Evolutionary conservation across 768 basidiomycete genomes (phyloP).

Genomic region (Lepiota subincarnata): DNA sequence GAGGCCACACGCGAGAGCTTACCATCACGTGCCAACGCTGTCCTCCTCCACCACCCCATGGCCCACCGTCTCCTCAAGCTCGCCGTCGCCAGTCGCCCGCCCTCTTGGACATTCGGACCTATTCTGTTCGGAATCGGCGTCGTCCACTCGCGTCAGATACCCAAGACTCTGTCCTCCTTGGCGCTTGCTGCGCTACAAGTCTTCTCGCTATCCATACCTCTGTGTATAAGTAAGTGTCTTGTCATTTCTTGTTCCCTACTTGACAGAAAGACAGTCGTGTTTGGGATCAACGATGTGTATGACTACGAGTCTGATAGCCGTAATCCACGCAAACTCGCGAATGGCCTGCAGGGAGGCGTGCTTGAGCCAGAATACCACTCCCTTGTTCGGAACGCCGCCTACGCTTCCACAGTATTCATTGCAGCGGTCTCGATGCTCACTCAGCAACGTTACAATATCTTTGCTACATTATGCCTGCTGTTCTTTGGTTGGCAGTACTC

Average conservation of each 20-base stretch:
- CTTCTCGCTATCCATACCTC: slow-evolving; percentile 9
- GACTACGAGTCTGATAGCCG: slow-evolving; percentile 16
- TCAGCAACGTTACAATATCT: slow-evolving; percentile 8
- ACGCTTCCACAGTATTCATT: slow-evolving; percentile 13
- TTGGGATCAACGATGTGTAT: slow-evolving; percentile 17
- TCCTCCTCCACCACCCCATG: neutral
- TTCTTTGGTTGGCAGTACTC: slow-evolving; percentile 16
- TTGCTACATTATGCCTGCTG: slow-evolving; percentile 8
- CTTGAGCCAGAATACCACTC: slow-evolving; percentile 11
- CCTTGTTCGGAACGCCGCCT: slow-evolving; percentile 12
- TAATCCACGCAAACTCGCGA: slow-evolving; percentile 14
- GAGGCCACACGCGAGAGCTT: too few relatives aligned
- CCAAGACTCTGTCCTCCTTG: neutral
- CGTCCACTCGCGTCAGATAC: slow-evolving; percentile 9
- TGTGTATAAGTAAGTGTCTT: slow-evolving; percentile 7
- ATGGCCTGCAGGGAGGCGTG: slow-evolving; percentile 13
- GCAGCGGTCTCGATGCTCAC: slow-evolving; percentile 7
- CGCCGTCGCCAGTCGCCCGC: slow-evolving; percentile 9
- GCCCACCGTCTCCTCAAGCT: neutral
- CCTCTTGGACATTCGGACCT: slow-evolving; percentile 13
- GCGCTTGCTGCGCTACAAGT: slow-evolving; percentile 2
- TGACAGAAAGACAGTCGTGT: slow-evolving; percentile 9
- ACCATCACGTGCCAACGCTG: neutral
- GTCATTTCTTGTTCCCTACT: neutral
- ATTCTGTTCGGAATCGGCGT: slow-evolving; percentile 13